phyloP scores from a whole-genome alignment of 305 asterid species.

The Solanum hybrid region DNA sequence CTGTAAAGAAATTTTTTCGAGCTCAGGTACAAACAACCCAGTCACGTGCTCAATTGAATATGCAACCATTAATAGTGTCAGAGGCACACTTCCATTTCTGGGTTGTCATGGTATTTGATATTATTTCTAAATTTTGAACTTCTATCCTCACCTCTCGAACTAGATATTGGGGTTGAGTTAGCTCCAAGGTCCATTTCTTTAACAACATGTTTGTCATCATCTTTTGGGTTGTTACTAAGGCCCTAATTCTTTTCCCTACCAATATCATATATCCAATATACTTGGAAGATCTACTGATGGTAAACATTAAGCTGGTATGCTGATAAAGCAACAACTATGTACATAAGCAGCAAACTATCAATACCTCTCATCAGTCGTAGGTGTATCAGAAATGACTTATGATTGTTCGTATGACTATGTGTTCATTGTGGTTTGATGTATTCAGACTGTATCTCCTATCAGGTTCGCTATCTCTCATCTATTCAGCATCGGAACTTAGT shows the following conservation, averaged over 20 bases:
- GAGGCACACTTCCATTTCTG: neutral
- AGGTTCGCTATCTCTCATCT: slow-evolving; percentile 85
- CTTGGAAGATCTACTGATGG: neutral
- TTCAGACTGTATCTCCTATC: slow-evolving; percentile 22
- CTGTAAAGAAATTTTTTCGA: neutral
- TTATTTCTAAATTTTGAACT: neutral
- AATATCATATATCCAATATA: neutral
- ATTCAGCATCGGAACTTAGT: slow-evolving; percentile 85
- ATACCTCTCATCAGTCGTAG: neutral
- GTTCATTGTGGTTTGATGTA: slow-evolving; percentile 6
- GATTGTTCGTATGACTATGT: neutral
- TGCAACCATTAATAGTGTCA: neutral
- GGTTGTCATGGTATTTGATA: neutral
- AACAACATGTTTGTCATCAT: neutral
- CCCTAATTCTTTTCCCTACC: neutral
- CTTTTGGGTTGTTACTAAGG: neutral
- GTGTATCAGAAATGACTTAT: neutral
- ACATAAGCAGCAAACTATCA: neutral
- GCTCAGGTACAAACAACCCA: neutral
- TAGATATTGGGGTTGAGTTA: neutral
- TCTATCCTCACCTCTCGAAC: neutral
- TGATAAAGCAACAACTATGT: neutral
- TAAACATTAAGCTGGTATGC: neutral
- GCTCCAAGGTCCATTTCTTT: neutral
- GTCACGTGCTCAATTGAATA: neutral